Conservation (phyloP, 805 yeast genomes). For the Millerozyma miso region DNA sequence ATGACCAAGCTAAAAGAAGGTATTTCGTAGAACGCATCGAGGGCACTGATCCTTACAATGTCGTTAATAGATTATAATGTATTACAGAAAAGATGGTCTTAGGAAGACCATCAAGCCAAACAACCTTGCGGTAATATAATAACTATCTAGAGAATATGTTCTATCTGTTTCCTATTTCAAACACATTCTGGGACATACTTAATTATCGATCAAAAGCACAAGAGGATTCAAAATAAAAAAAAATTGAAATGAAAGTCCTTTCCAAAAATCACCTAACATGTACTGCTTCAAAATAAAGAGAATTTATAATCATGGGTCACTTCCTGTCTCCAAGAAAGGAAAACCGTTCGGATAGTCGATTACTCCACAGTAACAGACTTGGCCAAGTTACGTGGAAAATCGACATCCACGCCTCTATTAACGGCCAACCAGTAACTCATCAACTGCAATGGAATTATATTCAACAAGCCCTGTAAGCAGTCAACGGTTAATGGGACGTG, state of each 20-base stretch:
- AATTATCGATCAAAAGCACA: background rate
- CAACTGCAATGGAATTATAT: constrained; percentile 90
- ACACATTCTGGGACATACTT: background rate
- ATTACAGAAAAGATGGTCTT: too few relatives aligned
- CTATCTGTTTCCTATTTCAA: too few relatives aligned
- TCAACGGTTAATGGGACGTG: constrained; percentile 96
- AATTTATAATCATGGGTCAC: background rate
- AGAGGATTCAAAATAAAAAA: too few relatives aligned
- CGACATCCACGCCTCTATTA: constrained; percentile 92
- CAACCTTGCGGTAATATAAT: too few relatives aligned
- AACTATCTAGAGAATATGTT: too few relatives aligned
- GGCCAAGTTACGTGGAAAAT: constrained; percentile 97
- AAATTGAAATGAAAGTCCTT: background rate
- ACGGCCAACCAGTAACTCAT: constrained; percentile 97
- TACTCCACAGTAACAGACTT: constrained; percentile 97
- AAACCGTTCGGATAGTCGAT: background rate
- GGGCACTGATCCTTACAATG: too few relatives aligned
- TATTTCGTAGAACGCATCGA: too few relatives aligned
- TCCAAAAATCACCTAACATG: background rate
- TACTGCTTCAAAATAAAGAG: background rate
- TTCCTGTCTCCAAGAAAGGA: background rate
- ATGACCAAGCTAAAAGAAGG: too few relatives aligned
- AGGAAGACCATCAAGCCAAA: too few relatives aligned
- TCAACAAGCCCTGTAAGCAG: constrained; percentile 93
- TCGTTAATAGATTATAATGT: too few relatives aligned